phyloP scores from a whole-genome alignment of 345 rosid genomes.

The Bruguiera sexangula region DNA sequence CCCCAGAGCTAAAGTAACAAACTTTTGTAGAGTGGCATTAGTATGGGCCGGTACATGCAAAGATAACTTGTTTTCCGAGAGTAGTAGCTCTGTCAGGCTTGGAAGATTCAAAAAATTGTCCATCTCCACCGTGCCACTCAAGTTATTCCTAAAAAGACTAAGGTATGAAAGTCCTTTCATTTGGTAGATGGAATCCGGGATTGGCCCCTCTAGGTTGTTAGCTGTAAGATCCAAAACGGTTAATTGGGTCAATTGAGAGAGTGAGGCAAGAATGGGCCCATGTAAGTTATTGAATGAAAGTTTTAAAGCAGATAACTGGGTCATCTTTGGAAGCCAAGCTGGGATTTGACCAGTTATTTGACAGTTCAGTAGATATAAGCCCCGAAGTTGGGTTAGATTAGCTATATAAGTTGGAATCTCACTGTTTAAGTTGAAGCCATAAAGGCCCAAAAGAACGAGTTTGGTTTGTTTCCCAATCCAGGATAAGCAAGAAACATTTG shows the following conservation, averaged over 20 bases:
- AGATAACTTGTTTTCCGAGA: too few species aligned
- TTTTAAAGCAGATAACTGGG: background rate
- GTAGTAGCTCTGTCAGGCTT: too few species aligned
- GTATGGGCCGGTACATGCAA: too few species aligned
- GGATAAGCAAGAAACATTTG: background rate
- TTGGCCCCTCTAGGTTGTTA: conserved; percentile 14
- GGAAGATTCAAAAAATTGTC: too few species aligned
- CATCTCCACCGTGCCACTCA: too few species aligned
- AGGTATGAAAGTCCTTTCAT: background rate
- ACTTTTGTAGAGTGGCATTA: too few species aligned
- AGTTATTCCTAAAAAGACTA: background rate
- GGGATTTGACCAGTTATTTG: conserved; percentile 6
- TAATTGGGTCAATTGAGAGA: background rate
- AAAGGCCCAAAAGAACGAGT: background rate
- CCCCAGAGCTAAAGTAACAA: too few species aligned
- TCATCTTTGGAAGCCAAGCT: background rate
- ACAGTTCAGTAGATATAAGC: background rate
- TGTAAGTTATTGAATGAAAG: background rate
- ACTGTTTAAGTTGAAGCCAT: background rate
- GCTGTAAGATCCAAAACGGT: too few species aligned
- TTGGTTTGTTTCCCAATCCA: background rate
- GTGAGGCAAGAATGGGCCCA: background rate
- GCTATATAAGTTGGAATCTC: background rate
- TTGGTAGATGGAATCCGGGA: conserved; percentile 14
- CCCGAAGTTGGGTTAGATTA: background rate